Conservation (phyloP, 1,284 basidiomycete genomes). For the Tilletia caries region DNA sequence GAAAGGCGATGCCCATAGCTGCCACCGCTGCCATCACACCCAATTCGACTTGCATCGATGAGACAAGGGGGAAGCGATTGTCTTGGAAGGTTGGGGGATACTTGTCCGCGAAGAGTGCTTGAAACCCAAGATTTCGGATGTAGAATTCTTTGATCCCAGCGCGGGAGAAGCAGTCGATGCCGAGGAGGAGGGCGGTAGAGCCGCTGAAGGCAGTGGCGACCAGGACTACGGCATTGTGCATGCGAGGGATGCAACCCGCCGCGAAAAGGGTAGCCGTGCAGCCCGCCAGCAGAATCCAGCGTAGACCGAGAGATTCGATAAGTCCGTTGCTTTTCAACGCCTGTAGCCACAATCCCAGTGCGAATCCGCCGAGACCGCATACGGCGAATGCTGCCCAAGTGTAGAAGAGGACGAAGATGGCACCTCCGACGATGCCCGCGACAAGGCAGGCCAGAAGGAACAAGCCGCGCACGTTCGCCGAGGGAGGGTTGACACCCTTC, state of each 20-base stretch:
- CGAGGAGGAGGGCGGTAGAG: constrained; percentile 84
- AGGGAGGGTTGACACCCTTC: constrained; percentile 75
- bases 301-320: constrained; percentile 68
- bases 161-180: constrained; percentile 86
- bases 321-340: constrained; percentile 77
- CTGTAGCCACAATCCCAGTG: constrained; percentile 79
- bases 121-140: constrained; percentile 86
- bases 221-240: constrained; percentile 36
- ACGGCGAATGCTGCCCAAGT: constrained; percentile 29
- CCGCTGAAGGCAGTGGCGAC: constrained; percentile 81
- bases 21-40: constrained; percentile 74
- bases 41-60: constrained; percentile 88
- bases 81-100: constrained; percentile 31
- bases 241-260: constrained; percentile 30
- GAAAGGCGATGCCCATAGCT: constrained; percentile 72
- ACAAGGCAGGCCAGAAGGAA: constrained; percentile 79
- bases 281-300: constrained; percentile 86
- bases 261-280: constrained; percentile 30
- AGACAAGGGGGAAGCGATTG: constrained; percentile 70
- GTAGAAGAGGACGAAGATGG: constrained; percentile 57
- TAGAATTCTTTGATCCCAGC: constrained; percentile 92
- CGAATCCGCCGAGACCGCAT: constrained; percentile 72
- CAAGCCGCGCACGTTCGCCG: constrained; percentile 73
- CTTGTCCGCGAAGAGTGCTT: constrained; percentile 62
- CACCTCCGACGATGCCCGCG: constrained; percentile 77